Percentiles rank a stretch among this genome's conserved stretches.
These are phyloP conservation scores for Fusarium coffeatum DNA, from an alignment of 2,329 filamentous ascomycete species.

Conservation along the genomic window DNA sequence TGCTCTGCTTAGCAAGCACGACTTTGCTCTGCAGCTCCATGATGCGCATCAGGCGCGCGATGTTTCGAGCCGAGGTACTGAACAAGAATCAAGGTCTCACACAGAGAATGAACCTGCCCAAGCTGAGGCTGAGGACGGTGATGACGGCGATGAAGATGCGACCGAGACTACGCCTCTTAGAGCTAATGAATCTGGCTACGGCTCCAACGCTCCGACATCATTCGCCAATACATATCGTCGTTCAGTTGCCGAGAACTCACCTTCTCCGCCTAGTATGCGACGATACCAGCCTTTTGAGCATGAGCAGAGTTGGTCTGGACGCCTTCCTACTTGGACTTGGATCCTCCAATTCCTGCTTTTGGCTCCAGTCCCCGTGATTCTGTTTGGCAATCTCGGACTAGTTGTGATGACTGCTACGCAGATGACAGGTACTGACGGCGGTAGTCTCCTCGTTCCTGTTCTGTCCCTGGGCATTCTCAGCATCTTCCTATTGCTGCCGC, in stretches of 20 bases:
- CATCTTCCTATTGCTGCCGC: conserved; percentile 78
- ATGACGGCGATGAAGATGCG: conserved; percentile 49
- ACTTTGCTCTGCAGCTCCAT: conserved; percentile 71
- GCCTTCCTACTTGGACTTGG: conserved; percentile 87
- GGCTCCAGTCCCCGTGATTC: conserved; percentile 79
- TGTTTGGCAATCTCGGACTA: conserved; percentile 81
- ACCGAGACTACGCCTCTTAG: conserved; percentile 68
- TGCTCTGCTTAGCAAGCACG: conserved; percentile 75
- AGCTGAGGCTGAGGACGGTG: conserved; percentile 21
- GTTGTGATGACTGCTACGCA: conserved; percentile 76
- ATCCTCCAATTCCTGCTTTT: conserved; percentile 84
- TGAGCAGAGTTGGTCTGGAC: conserved; percentile 88
- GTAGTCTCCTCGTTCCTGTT: conserved; percentile 76
- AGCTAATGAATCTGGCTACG: conserved; percentile 50
- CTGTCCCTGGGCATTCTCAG: conserved; percentile 74
- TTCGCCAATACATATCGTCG: conserved; percentile 68
- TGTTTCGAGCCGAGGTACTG: conserved; percentile 46
- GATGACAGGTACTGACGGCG: conserved; percentile 89
- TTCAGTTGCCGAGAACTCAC: conserved; percentile 53
- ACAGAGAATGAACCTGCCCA: conserved; percentile 41
- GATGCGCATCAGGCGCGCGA: conserved; percentile 60
- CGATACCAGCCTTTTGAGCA: conserved; percentile 64
- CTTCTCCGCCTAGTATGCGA: conserved; percentile 41
- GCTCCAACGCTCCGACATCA: conserved; percentile 58
- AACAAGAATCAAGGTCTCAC: conserved; percentile 22